Conservation (phyloP, 208 protist species). For the Trypanosoma congolense region DNA sequence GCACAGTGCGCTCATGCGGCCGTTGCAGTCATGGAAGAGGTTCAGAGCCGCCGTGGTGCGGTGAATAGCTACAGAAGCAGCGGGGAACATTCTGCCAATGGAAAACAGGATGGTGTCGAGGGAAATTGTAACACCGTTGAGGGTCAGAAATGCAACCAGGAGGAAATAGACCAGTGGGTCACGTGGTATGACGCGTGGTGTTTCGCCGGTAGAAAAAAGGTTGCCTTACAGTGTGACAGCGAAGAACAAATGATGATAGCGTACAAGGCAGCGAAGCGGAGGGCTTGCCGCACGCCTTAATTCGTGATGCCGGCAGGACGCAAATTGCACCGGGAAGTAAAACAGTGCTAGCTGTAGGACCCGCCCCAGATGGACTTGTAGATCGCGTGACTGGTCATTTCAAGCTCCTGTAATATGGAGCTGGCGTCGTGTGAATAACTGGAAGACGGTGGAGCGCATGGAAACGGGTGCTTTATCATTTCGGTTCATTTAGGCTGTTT, state of each 20-base stretch:
- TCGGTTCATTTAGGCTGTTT: too few relatives aligned
- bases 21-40: slow-evolving; percentile 77
- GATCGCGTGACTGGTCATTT: slow-evolving; percentile 85
- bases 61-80: slow-evolving; percentile 14
- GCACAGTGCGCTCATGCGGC: slow-evolving; percentile 95
- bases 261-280: slow-evolving; percentile 30
- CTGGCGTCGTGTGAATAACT: too few relatives aligned
- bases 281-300: slow-evolving; percentile 62
- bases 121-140: too few relatives aligned
- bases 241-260: slow-evolving; percentile 68
- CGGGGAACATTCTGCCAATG: background rate
- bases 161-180: slow-evolving; percentile 20
- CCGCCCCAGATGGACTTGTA: slow-evolving; percentile 67
- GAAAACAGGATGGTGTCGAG: slow-evolving; percentile 17
- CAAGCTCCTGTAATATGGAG: slow-evolving; percentile 78
- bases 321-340: slow-evolving; percentile 89
- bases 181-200: slow-evolving; percentile 76
- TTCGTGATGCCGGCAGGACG: slow-evolving; percentile 91
- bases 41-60: slow-evolving; percentile 26
- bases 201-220: slow-evolving; percentile 63
- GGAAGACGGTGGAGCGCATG: background rate
- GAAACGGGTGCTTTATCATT: too few relatives aligned
- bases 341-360: slow-evolving; percentile 89
- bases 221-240: slow-evolving; percentile 70
- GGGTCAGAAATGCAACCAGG: background rate